Base-by-base conservation (phyloP, 2,329 filamentous ascomycete species). In the Ophiostoma himal-ulmi region DNA sequence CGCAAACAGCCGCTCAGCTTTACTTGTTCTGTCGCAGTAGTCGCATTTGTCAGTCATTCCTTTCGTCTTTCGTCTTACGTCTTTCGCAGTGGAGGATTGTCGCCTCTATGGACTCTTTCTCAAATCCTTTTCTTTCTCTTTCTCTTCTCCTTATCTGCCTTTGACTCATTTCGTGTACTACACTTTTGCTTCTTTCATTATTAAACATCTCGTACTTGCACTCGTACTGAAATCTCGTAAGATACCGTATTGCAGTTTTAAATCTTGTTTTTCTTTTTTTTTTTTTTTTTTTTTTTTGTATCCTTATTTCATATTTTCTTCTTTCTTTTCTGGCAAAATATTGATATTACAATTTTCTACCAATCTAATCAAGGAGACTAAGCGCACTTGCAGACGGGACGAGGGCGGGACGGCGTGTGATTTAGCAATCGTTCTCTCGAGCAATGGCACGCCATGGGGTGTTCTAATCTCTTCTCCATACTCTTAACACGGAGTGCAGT, bases 1-100 rank as follows among this genome's bases (percentile, higher is more conserved):
- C 54, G 54, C 54, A 60, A 60, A 13, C 54, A 60, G 54, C 54
- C 54, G 54, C 54, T 60, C 26, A 34, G 54, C 52, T 60, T 34
- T 6, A 14, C 22, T 60, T 17, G n/a, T 14, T 17, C 44, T 62
- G 11, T 34, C 11, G 57, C 26, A 30, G 57, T 30, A 30, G 30
- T 30, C 30, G 30, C 30, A 30, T 30, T 30, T 30, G 30, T 30
- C 30, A 30, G 30, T 30, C 30, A 30, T 30, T 30, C 30, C 30
- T 30, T 30, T 3, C 1, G 30, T 54, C 26, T 30, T 3, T 62
- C 4, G 22, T 26, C 11, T 22, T 54, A 5, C 8, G 39, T 44
- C 39, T 17, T 44, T 44, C 4, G 6, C 30, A 30, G 30, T 30
- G 30, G 30, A 30, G 30, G 30, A 48, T 20, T 48, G 17, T 48